Base-by-base conservation (phyloP, 2,329 filamentous ascomycete species). In the Curvularia eragrostidis region DNA sequence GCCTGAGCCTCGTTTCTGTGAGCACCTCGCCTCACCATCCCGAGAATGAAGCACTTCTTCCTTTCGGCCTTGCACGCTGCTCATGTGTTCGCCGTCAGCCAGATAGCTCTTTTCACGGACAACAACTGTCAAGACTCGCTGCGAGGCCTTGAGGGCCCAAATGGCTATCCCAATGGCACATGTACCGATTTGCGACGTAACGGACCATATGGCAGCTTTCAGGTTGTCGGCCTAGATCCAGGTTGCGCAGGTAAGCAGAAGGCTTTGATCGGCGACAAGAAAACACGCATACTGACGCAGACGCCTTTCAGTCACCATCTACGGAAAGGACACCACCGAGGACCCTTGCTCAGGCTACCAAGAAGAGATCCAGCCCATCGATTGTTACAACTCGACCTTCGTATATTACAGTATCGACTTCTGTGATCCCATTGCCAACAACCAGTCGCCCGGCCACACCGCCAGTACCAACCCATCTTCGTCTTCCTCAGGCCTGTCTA, bases 171-270 rank as follows among this genome's bases (percentile, higher is more conserved):
- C 0, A 61, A 64, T 42, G 63, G 63, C 2, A 62, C 59, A 1
- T 64, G 63, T 49, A 65, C 61, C 10, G 61, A 58, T 34, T 23
- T 69, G 24, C 55, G 55, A 30, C 50, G 54, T 13, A 63, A 53
- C 28, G 61, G 58, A 0, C 28, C 49, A 10, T 62, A 64, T 12
- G 61, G 61, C 1, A 67, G 66, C 49, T 71, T 71, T 42, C 67
- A 69, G 38, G 52, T 72, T 4, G 63, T 68, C 1, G 67, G 63
- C 2, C 44, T 71, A 24, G 69, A 71, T 47, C 48, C 53, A 8
- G 68, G 67, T n/a, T 72, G 69, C 51, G 46, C 62, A 43, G 66
- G 69, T 70, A 55, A 24, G 41, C 32, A n/a, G 42, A 19, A 28
- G 41, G 21, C 28, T 9, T 36, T 5, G 15, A 44, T 15, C 8